Evolutionary conservation across 2,329 filamentous ascomycete species (phyloP), one percentile per base, ranked within the genome.

Genomic region (Ceratocystis cacaofunesta): DNA sequence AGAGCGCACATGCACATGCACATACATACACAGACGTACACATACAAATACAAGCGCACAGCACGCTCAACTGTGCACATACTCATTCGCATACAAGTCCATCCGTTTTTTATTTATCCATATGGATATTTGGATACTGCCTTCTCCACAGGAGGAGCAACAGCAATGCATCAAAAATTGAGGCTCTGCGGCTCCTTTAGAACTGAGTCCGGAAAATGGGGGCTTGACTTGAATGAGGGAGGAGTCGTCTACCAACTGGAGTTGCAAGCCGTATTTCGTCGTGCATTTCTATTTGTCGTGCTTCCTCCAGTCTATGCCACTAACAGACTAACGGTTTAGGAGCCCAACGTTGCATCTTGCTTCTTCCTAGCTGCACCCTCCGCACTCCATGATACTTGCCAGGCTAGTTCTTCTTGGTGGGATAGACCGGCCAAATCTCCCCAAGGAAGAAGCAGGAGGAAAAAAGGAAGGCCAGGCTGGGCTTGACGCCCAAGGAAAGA

Each of bases 171-270:
- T 61, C 58, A 61, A 25, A 15, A 61, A 61, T 43, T 61, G 58
- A 61, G 58, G 58, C 58, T 61, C 58, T 61, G 58, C 58, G 58
- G 58, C 32, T 61, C 58, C 58, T 61, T 61, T 61, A 32, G 36
- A 44, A 43, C 50, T 55, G 12, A 25, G 12, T 10, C 19, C 44
- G 6, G 32, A 10, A 46, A 44, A 61, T 36, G 32, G 58, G 58
- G 58, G 57, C 3, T 22, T 19, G 36, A 12, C 46, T 50, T 50
- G 46, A 25, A 6, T 50, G 57, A 19, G n/a, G 15, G 57, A 61
- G n/a, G 12, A 28, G 32, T n/a, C 28, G n/a, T n/a, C 28, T 36
- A 61, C 22, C 28, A 61, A 61, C 17, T 7, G 36, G 25, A 19
- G 28, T 58, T 28, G 36, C 36, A 41, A 41, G 36, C 46, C n/a